phyloP scores from a whole-genome alignment of 805 yeast species.

The Schwanniomyces polymorphus region DNA sequence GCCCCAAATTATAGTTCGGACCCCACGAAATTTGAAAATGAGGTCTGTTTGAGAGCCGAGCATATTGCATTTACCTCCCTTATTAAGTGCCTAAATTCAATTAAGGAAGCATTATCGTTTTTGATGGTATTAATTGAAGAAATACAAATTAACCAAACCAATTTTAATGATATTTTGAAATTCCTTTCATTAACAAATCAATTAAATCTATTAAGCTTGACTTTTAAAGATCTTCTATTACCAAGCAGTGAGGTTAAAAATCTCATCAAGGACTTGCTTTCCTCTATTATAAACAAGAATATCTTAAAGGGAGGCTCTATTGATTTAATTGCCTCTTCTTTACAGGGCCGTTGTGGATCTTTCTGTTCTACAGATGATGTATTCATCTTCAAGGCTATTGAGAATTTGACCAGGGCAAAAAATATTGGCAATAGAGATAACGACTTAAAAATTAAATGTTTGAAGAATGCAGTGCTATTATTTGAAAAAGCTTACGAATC shows the following conservation, averaged over 20 bases:
- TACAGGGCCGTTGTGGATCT: constrained; percentile 92
- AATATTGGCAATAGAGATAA: constrained; percentile 69
- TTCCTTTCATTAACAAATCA: constrained; percentile 70
- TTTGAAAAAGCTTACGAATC: constrained; percentile 80
- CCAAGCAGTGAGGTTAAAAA: constrained; percentile 61
- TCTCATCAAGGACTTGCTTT: constrained; percentile 79
- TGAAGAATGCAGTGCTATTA: constrained; percentile 71
- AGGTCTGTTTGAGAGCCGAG: constrained; percentile 83
- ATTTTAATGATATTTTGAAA: constrained; percentile 66
- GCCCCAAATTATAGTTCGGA: constrained; percentile 57
- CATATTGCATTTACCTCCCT: constrained; percentile 83
- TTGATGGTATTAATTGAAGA: constrained; percentile 80
- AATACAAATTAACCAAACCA: constrained; percentile 40
- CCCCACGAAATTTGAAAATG: constrained; percentile 51
- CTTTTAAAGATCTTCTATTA: constrained; percentile 76
- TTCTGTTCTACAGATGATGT: constrained; percentile 95
- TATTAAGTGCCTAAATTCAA: constrained; percentile 68
- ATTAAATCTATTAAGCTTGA: constrained; percentile 60
- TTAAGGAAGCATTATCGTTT: constrained; percentile 90
- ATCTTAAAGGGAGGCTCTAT: constrained; percentile 91
- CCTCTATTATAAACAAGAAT: constrained; percentile 85
- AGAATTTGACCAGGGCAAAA: constrained; percentile 84
- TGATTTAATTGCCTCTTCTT: constrained; percentile 80
- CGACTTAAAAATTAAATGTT: constrained; percentile 63
- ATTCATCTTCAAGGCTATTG: constrained; percentile 89